Evolutionary conservation across 345 rosid species (phyloP).

Genomic region (Brassica carinata): DNA sequence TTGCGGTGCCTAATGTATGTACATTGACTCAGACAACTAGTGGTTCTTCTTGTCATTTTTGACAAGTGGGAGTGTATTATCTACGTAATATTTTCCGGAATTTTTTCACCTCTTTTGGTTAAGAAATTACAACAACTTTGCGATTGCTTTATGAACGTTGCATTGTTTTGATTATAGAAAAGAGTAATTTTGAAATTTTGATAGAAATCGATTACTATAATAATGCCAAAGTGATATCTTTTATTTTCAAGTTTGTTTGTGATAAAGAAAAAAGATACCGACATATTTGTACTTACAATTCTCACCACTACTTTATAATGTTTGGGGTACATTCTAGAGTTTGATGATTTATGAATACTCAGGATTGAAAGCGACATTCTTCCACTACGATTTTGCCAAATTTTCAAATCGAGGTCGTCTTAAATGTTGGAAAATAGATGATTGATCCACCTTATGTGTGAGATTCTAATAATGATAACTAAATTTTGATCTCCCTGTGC

Average conservation of each 20-base stretch:
- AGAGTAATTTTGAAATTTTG: background rate
- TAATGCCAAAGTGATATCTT: background rate
- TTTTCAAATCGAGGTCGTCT: background rate
- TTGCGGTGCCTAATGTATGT: too few species aligned
- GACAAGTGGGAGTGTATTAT: constrained; percentile 33
- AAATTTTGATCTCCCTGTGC: too few species aligned
- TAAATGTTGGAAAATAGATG: background rate
- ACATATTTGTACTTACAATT: constrained; percentile 9
- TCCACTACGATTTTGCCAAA: constrained; percentile 28
- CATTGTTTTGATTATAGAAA: background rate
- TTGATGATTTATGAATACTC: background rate
- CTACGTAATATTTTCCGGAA: constrained; percentile 15
- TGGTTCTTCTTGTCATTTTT: constrained; percentile 26
- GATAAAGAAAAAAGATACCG: background rate
- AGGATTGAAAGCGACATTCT: constrained; percentile 25
- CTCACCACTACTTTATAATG: constrained; percentile 36
- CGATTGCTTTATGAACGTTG: background rate
- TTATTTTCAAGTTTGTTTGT: background rate
- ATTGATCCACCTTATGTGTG: background rate
- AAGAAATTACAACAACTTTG: background rate
- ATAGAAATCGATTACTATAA: background rate
- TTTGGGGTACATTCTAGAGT: constrained; percentile 23
- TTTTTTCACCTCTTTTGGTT: background rate
- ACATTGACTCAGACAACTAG: background rate
- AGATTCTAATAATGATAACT: background rate